Evolutionary conservation across 1,284 basidiomycete genomes (phyloP), one percentile per base, ranked within the genome.

Genomic region (Porogramme epimiltina): DNA sequence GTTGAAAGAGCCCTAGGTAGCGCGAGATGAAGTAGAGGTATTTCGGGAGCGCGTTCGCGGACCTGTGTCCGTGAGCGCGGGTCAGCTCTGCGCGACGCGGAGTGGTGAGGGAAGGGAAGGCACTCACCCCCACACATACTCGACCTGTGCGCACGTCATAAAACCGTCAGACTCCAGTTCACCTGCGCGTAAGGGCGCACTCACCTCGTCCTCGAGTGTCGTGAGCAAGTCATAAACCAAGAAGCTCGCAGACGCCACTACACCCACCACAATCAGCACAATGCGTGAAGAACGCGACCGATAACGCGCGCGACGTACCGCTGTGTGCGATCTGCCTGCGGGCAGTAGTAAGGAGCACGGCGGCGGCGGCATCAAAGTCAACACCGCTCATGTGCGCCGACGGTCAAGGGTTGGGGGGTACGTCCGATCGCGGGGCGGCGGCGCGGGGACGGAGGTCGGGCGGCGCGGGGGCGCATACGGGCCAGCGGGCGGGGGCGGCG

Each of bases 21-120:
- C 58, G 49, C 10, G 58, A 56, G 24, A 59, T 42, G 45, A 59
- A 53, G 42, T 56, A 59, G 20, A 59, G 51, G 38, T 38, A 52
- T 25, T 59, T 59, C 4, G 58, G 58, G 24, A 59, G 39, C 18
- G 51, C 42, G 20, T 56, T 59, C 23, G 47, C 37, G 25, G 58
- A 59, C 25, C 58, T 59, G n/a, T 23, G 34, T n/a, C 9, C 34
- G 34, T n/a, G 16, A n/a, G 8, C 28, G 28, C 28, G n/a, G n/a
- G 23, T 1, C 9, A 23, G n/a, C 22, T 18, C 4, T 20, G 36
- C 9, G 19, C 11, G 23, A 23, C 24, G 13, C 16, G 16, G 19
- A 2, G 20, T 10, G 22, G 5, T 24, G 31, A 2, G 25, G 38
- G 1, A 10, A 31, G 34, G n/a, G 19, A 20, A 6, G 22, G 37